Percentiles rank a stretch among this genome's conserved stretches.
Conservation (phyloP, 2,329 filamentous ascomycete genomes). For the Aspergillus phoenicis region DNA sequence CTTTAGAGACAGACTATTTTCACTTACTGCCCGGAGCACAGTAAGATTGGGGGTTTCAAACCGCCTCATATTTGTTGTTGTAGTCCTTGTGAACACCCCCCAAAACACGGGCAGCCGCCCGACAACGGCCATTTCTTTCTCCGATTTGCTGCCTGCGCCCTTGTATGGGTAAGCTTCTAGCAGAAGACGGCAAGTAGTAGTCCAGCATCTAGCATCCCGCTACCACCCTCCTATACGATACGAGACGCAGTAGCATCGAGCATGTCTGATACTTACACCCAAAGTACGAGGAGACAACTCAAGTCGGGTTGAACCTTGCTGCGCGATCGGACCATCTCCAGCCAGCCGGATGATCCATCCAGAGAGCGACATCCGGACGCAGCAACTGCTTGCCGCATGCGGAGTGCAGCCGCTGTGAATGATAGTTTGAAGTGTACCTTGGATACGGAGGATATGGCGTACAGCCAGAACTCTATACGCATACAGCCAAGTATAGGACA, state of each 20-base stretch:
- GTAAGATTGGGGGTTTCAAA: background rate
- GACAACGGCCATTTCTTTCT: constrained; percentile 10
- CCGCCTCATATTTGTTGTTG: background rate
- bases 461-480: background rate
- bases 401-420: constrained; percentile 16
- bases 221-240: background rate
- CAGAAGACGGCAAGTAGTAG: background rate
- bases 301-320: constrained; percentile 11
- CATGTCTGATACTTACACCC: background rate
- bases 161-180: too few relatives aligned
- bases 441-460: background rate
- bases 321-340: constrained; percentile 5
- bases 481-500: background rate
- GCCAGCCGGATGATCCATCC: constrained; percentile 12
- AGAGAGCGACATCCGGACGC: constrained; percentile 7
- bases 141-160: constrained; percentile 15
- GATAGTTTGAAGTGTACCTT: background rate
- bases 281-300: background rate
- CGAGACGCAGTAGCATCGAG: background rate
- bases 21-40: background rate
- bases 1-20: too few relatives aligned
- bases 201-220: background rate
- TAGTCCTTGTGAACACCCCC: background rate
- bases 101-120: background rate
- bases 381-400: constrained; percentile 20